Conservation (phyloP, 129 eudicot genomes). For the Kitagawia praeruptora region DNA sequence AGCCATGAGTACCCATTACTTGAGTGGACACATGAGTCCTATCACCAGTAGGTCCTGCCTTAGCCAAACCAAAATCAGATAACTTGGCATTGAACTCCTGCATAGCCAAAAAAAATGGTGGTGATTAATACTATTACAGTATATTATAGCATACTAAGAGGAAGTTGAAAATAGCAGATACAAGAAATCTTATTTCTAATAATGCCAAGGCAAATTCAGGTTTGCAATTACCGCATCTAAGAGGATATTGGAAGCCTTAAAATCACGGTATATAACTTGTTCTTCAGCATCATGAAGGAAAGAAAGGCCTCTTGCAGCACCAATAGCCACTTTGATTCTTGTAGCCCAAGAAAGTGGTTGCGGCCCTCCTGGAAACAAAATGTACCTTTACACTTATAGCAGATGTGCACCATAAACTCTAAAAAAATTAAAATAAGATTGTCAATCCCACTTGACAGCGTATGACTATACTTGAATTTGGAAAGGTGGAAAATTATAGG, state of each 20-base stretch:
- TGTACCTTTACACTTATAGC: slow-evolving; percentile 7
- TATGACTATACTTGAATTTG: background rate
- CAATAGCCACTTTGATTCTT: slow-evolving; percentile 84
- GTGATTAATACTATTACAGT: background rate
- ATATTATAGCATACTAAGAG: background rate
- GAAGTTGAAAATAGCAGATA: background rate
- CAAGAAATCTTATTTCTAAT: background rate
- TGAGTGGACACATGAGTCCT: slow-evolving; percentile 86
- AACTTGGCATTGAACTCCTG: slow-evolving; percentile 89
- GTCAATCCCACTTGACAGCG: background rate
- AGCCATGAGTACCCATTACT: slow-evolving; percentile 95
- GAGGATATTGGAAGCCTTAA: slow-evolving; percentile 90
- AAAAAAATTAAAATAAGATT: background rate
- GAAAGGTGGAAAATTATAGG: background rate
- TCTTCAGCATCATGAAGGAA: slow-evolving; percentile 84
- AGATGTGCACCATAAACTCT: background rate
- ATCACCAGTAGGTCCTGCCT: slow-evolving; percentile 93
- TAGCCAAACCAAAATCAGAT: slow-evolving; percentile 90
- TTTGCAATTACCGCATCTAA: slow-evolving; percentile 52
- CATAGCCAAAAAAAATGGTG: slow-evolving; percentile 3
- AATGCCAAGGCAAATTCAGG: background rate
- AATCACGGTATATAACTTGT: slow-evolving; percentile 86
- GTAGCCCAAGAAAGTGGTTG: slow-evolving; percentile 92
- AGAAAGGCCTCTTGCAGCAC: slow-evolving; percentile 84
- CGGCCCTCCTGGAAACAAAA: slow-evolving; percentile 62